Evolutionary conservation across 257 asterid genomes (phyloP).

Genomic region (Verbena officinalis): DNA sequence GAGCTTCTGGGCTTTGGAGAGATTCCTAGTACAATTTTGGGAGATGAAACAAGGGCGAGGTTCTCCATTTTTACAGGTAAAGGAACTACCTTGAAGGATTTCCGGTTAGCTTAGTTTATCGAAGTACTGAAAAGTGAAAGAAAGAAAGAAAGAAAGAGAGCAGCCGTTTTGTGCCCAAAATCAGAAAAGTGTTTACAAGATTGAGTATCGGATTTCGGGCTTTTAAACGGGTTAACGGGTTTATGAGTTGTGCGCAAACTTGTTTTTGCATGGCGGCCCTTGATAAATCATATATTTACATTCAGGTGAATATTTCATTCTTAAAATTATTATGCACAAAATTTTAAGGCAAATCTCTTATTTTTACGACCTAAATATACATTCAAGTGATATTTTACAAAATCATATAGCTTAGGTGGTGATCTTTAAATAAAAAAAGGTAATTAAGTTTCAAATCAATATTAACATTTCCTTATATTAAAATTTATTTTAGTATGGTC

Average conservation of each 20-base stretch:
- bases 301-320: no score
- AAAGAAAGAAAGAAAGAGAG: not conserved
- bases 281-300: not conserved
- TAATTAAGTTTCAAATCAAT: no score
- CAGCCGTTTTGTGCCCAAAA: slow-evolving; percentile 7
- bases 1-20: slow-evolving; percentile 54
- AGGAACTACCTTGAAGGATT: not conserved
- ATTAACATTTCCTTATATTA: no score
- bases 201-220: slow-evolving; percentile 10
- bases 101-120: slow-evolving; percentile 18
- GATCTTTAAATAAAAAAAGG: no score
- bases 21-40: slow-evolving; percentile 64
- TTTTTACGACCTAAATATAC: no score
- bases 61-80: slow-evolving; percentile 55
- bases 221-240: slow-evolving; percentile 20
- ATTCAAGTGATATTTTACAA: no score
- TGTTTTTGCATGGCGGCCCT: not conserved
- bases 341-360: no score
- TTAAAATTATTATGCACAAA: no score
- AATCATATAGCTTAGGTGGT: no score
- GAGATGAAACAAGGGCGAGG: slow-evolving; percentile 63
- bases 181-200: slow-evolving; percentile 11
- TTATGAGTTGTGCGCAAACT: no score
- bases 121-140: not conserved
- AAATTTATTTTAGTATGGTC: no score